Conservation (phyloP, 1,284 basidiomycete species). For the Cutaneotrichosporon cavernicola region DNA sequence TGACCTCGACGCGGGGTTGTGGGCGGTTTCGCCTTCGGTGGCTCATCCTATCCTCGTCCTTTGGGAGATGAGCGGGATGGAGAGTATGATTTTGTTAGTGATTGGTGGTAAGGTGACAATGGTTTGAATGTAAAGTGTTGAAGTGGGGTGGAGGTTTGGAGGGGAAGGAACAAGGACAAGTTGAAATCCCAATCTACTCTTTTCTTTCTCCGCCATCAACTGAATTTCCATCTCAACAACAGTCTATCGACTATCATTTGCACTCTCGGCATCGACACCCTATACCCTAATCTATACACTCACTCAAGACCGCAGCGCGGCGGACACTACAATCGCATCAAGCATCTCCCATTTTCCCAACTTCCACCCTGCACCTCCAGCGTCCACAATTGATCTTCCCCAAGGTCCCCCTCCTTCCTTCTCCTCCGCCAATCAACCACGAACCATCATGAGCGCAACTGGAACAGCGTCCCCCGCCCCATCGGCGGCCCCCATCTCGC, state of each 20-base stretch:
- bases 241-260: neutral
- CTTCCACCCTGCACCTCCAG: neutral
- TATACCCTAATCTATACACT: neutral
- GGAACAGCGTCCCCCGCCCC: constrained; percentile 2
- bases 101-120: neutral
- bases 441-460: neutral
- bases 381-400: neutral
- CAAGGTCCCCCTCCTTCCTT: neutral
- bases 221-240: neutral
- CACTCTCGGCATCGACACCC: neutral
- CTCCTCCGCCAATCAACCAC: neutral
- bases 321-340: constrained; percentile 1
- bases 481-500: neutral
- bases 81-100: neutral
- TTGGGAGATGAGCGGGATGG: neutral
- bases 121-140: too few relatives aligned
- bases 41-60: constrained; percentile 3
- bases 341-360: neutral
- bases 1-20: constrained; percentile 31
- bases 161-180: too few relatives aligned
- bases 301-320: neutral
- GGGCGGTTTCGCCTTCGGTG: constrained; percentile 22
- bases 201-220: neutral
- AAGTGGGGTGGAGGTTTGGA: too few relatives aligned
- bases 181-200: neutral